Conservation (phyloP, 2,329 filamentous ascomycete genomes). For the Exophiala phaeomuriformis region DNA sequence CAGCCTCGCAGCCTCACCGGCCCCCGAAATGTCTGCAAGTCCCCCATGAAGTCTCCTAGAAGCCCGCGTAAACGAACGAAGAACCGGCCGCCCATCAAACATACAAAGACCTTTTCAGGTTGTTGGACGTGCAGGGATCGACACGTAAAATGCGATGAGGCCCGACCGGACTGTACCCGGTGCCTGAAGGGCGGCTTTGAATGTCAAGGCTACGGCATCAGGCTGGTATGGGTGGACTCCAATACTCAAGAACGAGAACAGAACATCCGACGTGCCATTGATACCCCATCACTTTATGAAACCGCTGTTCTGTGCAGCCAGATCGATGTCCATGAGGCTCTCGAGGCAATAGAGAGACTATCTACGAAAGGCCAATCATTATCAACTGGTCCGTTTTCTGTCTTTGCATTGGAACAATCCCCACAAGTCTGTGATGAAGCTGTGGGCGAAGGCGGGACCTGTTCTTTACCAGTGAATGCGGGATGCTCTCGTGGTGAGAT, state of each 20-base stretch:
- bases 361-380: not conserved
- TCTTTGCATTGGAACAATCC: constrained; percentile 3
- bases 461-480: not conserved
- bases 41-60: constrained; percentile 11
- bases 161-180: constrained; percentile 25
- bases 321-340: constrained; percentile 14
- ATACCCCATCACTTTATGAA: constrained; percentile 15
- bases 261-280: constrained; percentile 20
- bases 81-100: constrained; percentile 17
- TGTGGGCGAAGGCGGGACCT: not conserved
- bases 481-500: not conserved
- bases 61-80: constrained; percentile 9
- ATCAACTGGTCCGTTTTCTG: constrained; percentile 17
- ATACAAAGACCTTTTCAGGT: constrained; percentile 22
- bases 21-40: constrained; percentile 2
- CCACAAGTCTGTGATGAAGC: not conserved
- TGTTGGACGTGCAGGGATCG: constrained; percentile 22
- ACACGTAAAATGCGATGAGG: constrained; percentile 30
- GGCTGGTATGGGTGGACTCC: constrained; percentile 20
- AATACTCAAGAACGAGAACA: constrained; percentile 20
- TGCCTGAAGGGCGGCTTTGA: constrained; percentile 29
- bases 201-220: constrained; percentile 29
- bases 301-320: constrained; percentile 12
- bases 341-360: constrained; percentile 14
- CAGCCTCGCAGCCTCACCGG: not conserved